A percentile compares a stretch with the other conserved stretches of the same genome.
Evolutionary conservation across 2,329 filamentous ascomycete species (phyloP).

Genomic region (Stagonosporopsis vannaccii): DNA sequence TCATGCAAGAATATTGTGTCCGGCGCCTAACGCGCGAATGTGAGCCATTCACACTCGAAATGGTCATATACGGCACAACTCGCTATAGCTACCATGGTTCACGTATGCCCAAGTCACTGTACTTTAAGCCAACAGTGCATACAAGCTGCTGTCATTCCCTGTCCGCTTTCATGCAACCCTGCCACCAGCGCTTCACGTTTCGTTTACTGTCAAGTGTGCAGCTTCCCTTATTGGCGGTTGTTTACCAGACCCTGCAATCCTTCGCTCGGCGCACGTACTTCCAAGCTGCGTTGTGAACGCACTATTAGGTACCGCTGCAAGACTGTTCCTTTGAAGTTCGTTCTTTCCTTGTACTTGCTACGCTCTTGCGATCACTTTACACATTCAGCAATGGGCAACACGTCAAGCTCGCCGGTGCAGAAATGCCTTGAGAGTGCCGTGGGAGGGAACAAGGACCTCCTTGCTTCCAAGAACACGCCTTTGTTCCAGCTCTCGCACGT

Average conservation of each 20-base stretch:
- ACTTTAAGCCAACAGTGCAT: background rate
- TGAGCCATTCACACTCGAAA: background rate
- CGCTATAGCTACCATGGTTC: background rate
- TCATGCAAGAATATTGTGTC: background rate
- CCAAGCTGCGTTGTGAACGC: background rate
- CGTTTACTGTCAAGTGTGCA: background rate
- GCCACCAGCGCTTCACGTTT: constrained; percentile 1
- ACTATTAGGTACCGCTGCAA: background rate
- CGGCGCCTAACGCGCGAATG: background rate
- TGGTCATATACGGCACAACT: background rate
- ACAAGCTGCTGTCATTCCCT: background rate
- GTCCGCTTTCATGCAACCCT: background rate
- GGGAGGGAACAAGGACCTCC: constrained; percentile 29
- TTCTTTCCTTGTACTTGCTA: background rate
- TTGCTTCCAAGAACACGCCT: constrained; percentile 34
- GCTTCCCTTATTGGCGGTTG: constrained; percentile 6
- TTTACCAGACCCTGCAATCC: constrained; percentile 7
- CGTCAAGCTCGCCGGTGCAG: constrained; percentile 35
- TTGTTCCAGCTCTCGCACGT: constrained; percentile 43
- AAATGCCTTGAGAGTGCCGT: constrained; percentile 42
- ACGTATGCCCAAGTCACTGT: background rate
- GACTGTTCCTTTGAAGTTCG: background rate
- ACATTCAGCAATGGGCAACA: constrained; percentile 38
- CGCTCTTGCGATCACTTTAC: background rate
- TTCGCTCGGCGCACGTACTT: constrained; percentile 14